Evolutionary conservation across 768 basidiomycete genomes (phyloP), one percentile per base, ranked within the genome.

Genomic region (Trametes coccinea): DNA sequence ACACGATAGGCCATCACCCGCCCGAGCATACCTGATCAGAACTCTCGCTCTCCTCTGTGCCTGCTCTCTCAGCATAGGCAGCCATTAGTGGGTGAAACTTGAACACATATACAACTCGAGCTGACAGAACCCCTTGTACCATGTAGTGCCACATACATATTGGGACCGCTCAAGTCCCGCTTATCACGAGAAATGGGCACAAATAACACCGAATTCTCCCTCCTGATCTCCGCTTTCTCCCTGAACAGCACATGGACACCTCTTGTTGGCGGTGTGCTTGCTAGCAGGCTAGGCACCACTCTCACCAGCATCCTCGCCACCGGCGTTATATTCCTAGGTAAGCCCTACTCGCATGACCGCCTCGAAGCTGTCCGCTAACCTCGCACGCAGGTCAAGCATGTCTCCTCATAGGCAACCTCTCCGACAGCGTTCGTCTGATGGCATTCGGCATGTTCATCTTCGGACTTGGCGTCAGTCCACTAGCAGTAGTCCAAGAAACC

Each of bases 401-500:
- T 31, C 82, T 93, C 14, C 81, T 92, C 14, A 55, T 84, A 1
- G 88, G 88, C n/a, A 84, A 89, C 66, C 77, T 82, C 5, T 79
- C 77, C 49, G 79, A 78, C 27, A 81, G 79, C 67, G 79, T 92
- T n/a, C 82, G 82, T 11, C 55, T 86, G 29, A 92, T 92, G 89
- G 81, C 85, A 3, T 67, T 88, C 22, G 92, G 92, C 1, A 78
- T 93, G 60, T 92, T 92, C 66, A 74, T 92, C 45, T 93, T 90
- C 67, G 92, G 92, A 6, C 76, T 93, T 2, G 92, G 91, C 3
- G 79, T 90, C 46, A 87, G 88, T 65, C 92, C 92, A 0, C 77
- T 94, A 5, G 85, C 90, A 0, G 92, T 94, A 6, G 86, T 89
- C 1, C 92, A 90, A 75, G 92, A 93, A 72, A 88, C 88, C 5